These are phyloP conservation scores for Artomyces pyxidatus DNA, from an alignment of 768 basidiomycete genomes.

Conservation along the genomic window DNA sequence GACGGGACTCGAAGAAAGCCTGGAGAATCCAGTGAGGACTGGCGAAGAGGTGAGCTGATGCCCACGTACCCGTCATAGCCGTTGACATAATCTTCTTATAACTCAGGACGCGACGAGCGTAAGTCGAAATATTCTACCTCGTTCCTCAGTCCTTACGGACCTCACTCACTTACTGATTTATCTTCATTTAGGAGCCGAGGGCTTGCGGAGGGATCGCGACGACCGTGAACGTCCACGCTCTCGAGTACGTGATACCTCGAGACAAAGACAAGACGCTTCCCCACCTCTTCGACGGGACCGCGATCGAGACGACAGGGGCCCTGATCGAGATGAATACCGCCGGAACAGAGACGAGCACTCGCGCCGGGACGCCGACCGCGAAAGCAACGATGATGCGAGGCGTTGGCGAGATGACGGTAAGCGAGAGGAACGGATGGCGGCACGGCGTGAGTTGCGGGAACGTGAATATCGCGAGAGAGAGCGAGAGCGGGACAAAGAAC, in stretches of 20 bases:
- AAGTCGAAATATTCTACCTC: slow-evolving; percentile 18
- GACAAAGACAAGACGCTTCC: slow-evolving; percentile 51
- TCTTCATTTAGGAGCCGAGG: slow-evolving; percentile 38
- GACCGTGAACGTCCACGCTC: slow-evolving; percentile 60
- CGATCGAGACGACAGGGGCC: slow-evolving; percentile 24
- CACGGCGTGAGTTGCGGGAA: slow-evolving; percentile 46
- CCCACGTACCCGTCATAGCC: too few relatives aligned
- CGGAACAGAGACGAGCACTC: slow-evolving; percentile 30
- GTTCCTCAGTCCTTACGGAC: background rate
- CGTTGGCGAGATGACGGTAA: slow-evolving; percentile 81
- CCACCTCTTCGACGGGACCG: slow-evolving; percentile 27
- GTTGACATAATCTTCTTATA: slow-evolving; percentile 3
- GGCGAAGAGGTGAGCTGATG: slow-evolving; percentile 71
- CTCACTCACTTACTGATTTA: background rate
- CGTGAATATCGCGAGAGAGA: slow-evolving; percentile 30
- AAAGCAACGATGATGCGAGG: slow-evolving; percentile 59
- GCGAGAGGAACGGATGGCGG: slow-evolving; percentile 65
- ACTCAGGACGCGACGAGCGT: slow-evolving; percentile 55
- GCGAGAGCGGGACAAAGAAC: slow-evolving; percentile 35
- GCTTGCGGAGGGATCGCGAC: slow-evolving; percentile 50
- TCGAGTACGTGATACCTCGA: slow-evolving; percentile 54
- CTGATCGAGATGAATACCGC: slow-evolving; percentile 24
- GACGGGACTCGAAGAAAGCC: slow-evolving; percentile 59
- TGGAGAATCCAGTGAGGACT: slow-evolving; percentile 73
- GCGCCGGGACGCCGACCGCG: slow-evolving; percentile 34